Evolutionary conservation across 306 rosid genomes (phyloP), one percentile per base, ranked within the genome.

Genomic region (Cicer yamashitae): DNA sequence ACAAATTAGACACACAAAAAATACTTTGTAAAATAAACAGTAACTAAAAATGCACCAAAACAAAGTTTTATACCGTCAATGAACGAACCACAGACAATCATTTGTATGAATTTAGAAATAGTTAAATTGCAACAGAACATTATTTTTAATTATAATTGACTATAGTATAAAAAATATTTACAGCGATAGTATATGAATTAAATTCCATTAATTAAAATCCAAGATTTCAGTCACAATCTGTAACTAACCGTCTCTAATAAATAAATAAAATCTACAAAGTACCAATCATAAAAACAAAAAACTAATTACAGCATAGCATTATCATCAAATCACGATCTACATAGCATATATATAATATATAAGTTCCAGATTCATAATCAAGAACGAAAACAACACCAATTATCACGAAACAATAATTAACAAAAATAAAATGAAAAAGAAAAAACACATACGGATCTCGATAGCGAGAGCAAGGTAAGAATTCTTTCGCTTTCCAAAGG

Each of bases 401-500:
- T 10, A 17, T 9, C 10, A 15, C 22, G 11, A 22, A 76, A 61
- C 1, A 7, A 54, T 1, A 37, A 57, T n/a, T 1, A n/a, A 12
- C 0, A 37, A 10, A 0, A 8, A 48, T 3, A 8, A 70, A 30
- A 18, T 2, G 47, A 7, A 37, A 67, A 40, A 14, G 45, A 7
- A 61, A 7, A 56, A 61, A 7, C 41, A 13, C 66, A 46, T 79
- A 88, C 98, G 87, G 57, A 96, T 90, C 82, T 90, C 88, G 50
- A 93, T 56, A 60, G 84, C 46, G 74, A 90, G 41, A 70, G 98
- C 89, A 20, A 77, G 56, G 50, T 74, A 89, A 0, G 96, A 93
- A 73, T 93, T 93, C 80, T 83, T 87, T 60, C 85, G 90, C 77
- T 74, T 89, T 73, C 83, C 81, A 46, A 89, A 87, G 59, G 98